Conservation (phyloP, 202 grass and related monocot species). For the Bolboschoenoplectus hybrid region DNA sequence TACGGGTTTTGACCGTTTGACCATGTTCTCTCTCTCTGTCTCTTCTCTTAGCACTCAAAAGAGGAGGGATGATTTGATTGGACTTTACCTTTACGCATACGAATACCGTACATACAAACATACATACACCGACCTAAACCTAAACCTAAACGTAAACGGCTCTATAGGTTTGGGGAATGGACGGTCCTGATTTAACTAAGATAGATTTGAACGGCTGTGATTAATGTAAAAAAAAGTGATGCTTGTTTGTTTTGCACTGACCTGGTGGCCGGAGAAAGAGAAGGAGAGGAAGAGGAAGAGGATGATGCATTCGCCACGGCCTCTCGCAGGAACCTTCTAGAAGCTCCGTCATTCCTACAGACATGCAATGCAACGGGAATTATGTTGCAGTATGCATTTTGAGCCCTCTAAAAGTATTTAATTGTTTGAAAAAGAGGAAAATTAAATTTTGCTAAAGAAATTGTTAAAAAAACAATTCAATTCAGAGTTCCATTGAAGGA, state of each 20-base stretch:
- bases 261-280: background rate
- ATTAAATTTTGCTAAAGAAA: background rate
- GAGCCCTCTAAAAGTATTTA: background rate
- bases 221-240: background rate
- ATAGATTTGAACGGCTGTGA: background rate
- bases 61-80: constrained; percentile 6
- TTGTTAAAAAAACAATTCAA: background rate
- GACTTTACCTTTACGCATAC: constrained; percentile 13
- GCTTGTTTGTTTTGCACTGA: constrained; percentile 1
- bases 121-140: no score
- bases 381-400: background rate
- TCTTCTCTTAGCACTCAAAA: background rate
- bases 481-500: background rate
- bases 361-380: background rate
- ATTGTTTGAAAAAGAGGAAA: background rate
- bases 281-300: constrained; percentile 24
- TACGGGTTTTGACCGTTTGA: constrained; percentile 33
- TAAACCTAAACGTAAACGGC: background rate
- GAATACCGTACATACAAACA: background rate
- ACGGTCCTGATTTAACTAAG: constrained; percentile 22
- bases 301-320: background rate
- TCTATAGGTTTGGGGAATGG: background rate
- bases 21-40: background rate
- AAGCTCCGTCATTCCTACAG: constrained; percentile 35
- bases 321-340: constrained; percentile 38